Evolutionary conservation across 2,329 filamentous ascomycete genomes (phyloP).

Genomic region (Fusarium brevicatenulatum): DNA sequence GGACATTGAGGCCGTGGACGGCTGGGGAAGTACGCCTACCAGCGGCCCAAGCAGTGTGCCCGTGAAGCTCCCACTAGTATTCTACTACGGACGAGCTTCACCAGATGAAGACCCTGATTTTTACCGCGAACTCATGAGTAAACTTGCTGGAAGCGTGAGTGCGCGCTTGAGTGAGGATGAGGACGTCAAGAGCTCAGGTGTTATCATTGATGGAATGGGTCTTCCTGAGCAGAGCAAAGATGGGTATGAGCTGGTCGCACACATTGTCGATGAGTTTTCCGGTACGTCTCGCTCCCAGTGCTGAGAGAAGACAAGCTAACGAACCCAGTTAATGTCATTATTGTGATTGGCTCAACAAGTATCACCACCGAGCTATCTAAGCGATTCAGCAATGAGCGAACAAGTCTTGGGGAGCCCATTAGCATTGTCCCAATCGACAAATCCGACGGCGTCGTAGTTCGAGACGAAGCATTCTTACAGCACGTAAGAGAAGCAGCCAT

Average conservation of each 20-base stretch:
- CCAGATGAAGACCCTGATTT: constrained; percentile 77
- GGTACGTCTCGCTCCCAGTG: constrained; percentile 45
- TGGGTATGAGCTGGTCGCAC: constrained; percentile 80
- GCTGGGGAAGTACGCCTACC: constrained; percentile 90
- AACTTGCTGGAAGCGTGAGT: constrained; percentile 81
- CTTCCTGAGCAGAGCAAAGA: constrained; percentile 72
- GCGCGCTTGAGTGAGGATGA: constrained; percentile 81
- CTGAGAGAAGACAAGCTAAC: constrained; percentile 12
- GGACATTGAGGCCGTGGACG: constrained; percentile 81
- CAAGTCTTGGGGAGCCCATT: constrained; percentile 72
- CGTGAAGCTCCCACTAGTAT: constrained; percentile 91
- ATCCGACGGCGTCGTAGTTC: constrained; percentile 84
- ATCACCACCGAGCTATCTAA: constrained; percentile 79
- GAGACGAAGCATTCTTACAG: constrained; percentile 79
- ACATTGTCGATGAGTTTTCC: constrained; percentile 72
- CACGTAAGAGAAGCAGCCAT: constrained; percentile 79
- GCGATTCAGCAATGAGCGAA: constrained; percentile 69
- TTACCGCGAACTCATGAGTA: constrained; percentile 78
- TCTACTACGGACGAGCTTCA: constrained; percentile 81
- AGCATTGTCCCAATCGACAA: constrained; percentile 82
- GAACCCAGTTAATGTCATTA: constrained; percentile 79
- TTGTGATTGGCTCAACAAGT: constrained; percentile 83
- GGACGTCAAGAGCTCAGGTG: constrained; percentile 75
- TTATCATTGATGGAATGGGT: constrained; percentile 87
- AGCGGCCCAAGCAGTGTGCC: constrained; percentile 89